phyloP scores from a whole-genome alignment of 192 early-diverging fungal species.

The Backusella parvicylindrica region DNA sequence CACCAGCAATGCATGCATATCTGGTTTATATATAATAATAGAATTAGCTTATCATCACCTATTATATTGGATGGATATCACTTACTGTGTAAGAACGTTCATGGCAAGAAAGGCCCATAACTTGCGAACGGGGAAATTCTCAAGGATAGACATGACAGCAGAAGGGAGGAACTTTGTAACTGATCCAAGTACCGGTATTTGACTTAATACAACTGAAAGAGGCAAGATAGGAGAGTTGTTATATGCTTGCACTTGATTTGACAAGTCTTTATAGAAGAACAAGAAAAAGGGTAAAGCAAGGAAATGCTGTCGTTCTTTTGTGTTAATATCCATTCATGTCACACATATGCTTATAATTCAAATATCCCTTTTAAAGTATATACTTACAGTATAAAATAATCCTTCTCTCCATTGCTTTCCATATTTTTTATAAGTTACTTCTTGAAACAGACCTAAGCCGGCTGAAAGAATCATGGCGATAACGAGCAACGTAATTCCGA shows the following conservation, averaged over 20 bases:
- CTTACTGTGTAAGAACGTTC: slow-evolving; percentile 82
- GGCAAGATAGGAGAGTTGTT: slow-evolving; percentile 50
- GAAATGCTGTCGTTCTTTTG: slow-evolving; percentile 51
- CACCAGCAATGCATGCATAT: slow-evolving; percentile 85
- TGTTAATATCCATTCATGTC: neutral
- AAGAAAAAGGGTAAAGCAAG: slow-evolving; percentile 80
- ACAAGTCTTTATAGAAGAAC: slow-evolving; percentile 68
- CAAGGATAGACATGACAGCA: neutral
- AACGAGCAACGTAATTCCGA: slow-evolving; percentile 65
- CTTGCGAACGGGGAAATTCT: slow-evolving; percentile 41
- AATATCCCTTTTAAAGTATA: neutral
- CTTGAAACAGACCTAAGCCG: slow-evolving; percentile 80
- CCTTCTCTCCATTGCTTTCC: slow-evolving; percentile 86
- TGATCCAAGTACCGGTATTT: neutral
- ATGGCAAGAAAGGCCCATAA: slow-evolving; percentile 70
- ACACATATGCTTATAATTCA: no score
- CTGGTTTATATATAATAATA: slow-evolving; percentile 20
- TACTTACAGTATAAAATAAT: slow-evolving; percentile 75
- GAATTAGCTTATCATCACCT: neutral
- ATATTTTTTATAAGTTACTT: slow-evolving; percentile 71
- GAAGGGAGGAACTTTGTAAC: neutral
- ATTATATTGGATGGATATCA: neutral
- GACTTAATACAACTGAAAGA: slow-evolving; percentile 13
- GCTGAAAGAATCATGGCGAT: slow-evolving; percentile 75
- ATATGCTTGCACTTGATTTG: slow-evolving; percentile 48